Conservation (phyloP, 345 rosid genomes). For the Syzygium grande region DNA sequence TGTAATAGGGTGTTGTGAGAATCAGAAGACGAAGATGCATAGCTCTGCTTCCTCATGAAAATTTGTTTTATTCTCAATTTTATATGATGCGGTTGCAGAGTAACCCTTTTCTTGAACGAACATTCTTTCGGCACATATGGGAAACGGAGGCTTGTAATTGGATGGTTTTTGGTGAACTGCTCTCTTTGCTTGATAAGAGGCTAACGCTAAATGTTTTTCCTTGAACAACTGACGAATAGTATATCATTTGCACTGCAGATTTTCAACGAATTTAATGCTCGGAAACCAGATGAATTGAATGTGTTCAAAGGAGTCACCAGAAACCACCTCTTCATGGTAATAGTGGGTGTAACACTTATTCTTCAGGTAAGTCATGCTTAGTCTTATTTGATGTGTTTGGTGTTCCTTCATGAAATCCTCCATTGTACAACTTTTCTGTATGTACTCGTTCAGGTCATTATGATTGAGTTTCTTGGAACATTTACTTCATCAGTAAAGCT, state of each 20-base stretch:
- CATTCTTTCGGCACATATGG: not conserved
- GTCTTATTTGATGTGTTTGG: not conserved
- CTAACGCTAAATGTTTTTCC: not conserved
- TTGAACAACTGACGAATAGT: not conserved
- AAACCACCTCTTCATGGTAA: slow-evolving; percentile 67
- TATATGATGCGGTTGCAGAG: not conserved
- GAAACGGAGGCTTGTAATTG: not conserved
- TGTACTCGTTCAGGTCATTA: slow-evolving; percentile 42
- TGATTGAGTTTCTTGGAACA: slow-evolving; percentile 39
- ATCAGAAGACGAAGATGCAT: not conserved
- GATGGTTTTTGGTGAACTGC: not conserved
- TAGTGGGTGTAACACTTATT: slow-evolving; percentile 57
- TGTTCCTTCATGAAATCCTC: not conserved
- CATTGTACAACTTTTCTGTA: not conserved
- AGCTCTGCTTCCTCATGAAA: not conserved
- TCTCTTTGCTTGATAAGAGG: not conserved
- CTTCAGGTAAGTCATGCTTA: slow-evolving; percentile 49
- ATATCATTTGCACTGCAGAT: slow-evolving; percentile 30
- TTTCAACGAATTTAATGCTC: slow-evolving; percentile 90
- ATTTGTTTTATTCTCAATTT: not conserved
- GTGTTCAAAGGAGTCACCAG: slow-evolving; percentile 71
- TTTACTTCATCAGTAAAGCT: slow-evolving; percentile 32
- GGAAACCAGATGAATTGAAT: slow-evolving; percentile 89
- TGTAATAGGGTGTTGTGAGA: not conserved
- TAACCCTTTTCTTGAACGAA: not conserved